These are phyloP conservation scores for Zanthoxylum bungeanum DNA, from an alignment of 345 rosid species.

Conservation along the genomic window DNA sequence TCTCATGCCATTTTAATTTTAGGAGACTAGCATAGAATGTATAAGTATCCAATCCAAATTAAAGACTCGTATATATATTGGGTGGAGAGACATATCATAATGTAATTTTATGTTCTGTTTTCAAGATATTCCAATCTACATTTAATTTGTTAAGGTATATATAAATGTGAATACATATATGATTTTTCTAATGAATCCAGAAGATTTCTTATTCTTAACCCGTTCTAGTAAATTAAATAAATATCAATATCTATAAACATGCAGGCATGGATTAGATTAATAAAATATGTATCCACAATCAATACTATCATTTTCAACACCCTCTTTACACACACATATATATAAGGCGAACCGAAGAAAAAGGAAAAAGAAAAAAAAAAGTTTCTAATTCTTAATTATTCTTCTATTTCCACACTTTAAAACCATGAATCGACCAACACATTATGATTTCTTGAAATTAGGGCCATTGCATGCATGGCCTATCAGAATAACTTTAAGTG, in stretches of 20 bases:
- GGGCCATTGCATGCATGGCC: neutral
- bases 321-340: neutral
- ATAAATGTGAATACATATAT: too few relatives aligned
- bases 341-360: neutral
- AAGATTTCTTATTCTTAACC: neutral
- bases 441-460: conserved; percentile 8
- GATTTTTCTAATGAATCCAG: too few relatives aligned
- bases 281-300: neutral
- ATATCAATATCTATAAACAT: neutral
- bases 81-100: too few relatives aligned
- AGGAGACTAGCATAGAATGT: too few relatives aligned
- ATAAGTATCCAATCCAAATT: too few relatives aligned
- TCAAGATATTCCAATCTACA: too few relatives aligned
- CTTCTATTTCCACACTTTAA: neutral
- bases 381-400: neutral
- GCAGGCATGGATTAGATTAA: neutral
- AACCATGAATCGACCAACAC: neutral
- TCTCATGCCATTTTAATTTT: too few relatives aligned
- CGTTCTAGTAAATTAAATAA: neutral
- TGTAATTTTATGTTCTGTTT: too few relatives aligned
- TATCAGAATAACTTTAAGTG: neutral
- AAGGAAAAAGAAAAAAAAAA: too few relatives aligned
- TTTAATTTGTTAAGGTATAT: too few relatives aligned
- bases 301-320: neutral
- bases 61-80: too few relatives aligned